Evolutionary conservation across 2,329 filamentous ascomycete genomes (phyloP).

Genomic region (Trichophyton verrucosum): DNA sequence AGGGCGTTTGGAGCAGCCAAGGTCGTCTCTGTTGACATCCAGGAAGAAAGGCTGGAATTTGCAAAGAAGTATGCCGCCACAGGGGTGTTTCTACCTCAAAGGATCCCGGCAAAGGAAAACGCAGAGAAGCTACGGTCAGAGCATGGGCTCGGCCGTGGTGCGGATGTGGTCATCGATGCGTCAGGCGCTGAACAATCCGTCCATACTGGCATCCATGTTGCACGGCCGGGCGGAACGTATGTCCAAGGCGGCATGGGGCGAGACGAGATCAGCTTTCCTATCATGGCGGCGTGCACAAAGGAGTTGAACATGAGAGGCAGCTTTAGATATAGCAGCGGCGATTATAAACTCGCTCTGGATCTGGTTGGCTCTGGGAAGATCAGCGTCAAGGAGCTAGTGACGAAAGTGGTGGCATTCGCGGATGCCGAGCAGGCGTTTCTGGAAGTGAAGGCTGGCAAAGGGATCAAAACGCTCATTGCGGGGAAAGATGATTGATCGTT

Average conservation of each 20-base stretch:
- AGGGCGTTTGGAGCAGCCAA: conserved; percentile 72
- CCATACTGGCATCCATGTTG: conserved; percentile 58
- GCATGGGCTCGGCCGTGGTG: conserved; percentile 52
- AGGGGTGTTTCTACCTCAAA: conserved; percentile 47
- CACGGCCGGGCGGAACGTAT: conserved; percentile 60
- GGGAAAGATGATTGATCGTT: conserved; percentile 18
- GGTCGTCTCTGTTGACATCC: conserved; percentile 80
- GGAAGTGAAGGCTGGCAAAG: conserved; percentile 71
- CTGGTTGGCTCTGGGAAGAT: conserved; percentile 62
- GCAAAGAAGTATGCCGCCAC: conserved; percentile 53
- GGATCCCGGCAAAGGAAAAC: conserved; percentile 56
- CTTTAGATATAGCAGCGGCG: conserved; percentile 79
- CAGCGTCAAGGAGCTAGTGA: conserved; percentile 65
- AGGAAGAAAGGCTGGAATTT: conserved; percentile 65
- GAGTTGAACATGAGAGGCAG: conserved; percentile 77
- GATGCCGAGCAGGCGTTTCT: conserved; percentile 78
- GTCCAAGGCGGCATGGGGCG: conserved; percentile 88
- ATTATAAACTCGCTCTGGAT: conserved; percentile 73
- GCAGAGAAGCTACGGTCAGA: conserved; percentile 54
- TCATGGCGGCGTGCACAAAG: conserved; percentile 79
- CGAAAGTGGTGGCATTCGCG: conserved; percentile 61
- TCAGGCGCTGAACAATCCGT: conserved; percentile 68
- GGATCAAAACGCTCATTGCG: conserved; percentile 37
- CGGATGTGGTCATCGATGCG: conserved; percentile 69
- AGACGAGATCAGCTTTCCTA: conserved; percentile 77